A percentile compares a stretch with the other conserved stretches of the same genome.
phyloP scores from a whole-genome alignment of 257 asterid genomes.

The Gynochthodes officinalis region DNA sequence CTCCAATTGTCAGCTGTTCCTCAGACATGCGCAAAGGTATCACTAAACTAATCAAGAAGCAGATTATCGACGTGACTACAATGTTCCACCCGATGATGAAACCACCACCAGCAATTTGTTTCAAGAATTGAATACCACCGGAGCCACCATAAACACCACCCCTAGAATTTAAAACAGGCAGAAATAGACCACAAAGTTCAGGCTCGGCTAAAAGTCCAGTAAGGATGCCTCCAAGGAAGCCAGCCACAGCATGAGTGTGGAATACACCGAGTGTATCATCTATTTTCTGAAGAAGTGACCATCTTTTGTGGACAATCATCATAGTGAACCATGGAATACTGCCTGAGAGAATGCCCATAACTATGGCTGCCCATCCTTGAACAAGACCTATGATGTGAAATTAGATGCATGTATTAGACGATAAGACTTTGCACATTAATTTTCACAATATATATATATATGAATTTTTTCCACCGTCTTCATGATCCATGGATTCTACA shows the following conservation, averaged over 20 bases:
- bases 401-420: background rate
- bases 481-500: too few species aligned
- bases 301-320: conserved; percentile 58
- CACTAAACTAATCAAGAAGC: conserved; percentile 33
- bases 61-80: conserved; percentile 50
- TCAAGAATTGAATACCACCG: conserved; percentile 49
- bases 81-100: conserved; percentile 66
- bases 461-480: too few species aligned
- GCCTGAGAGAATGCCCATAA: conserved; percentile 63
- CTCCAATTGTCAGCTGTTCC: conserved; percentile 51
- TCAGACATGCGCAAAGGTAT: conserved; percentile 64
- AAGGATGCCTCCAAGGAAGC: conserved; percentile 54
- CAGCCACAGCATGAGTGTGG: conserved; percentile 73
- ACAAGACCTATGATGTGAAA: conserved; percentile 38
- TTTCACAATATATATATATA: too few species aligned
- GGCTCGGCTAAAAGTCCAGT: conserved; percentile 69
- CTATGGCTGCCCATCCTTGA: conserved; percentile 70
- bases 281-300: conserved; percentile 53
- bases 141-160: conserved; percentile 57
- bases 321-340: conserved; percentile 72
- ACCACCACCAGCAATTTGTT: conserved; percentile 59
- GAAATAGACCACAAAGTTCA: conserved; percentile 45
- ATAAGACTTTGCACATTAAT: too few species aligned
- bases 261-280: conserved; percentile 71
- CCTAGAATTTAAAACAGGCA: conserved; percentile 57